Base-by-base conservation (phyloP, 2,329 filamentous ascomycete species). In the Botrytis paeoniae region DNA sequence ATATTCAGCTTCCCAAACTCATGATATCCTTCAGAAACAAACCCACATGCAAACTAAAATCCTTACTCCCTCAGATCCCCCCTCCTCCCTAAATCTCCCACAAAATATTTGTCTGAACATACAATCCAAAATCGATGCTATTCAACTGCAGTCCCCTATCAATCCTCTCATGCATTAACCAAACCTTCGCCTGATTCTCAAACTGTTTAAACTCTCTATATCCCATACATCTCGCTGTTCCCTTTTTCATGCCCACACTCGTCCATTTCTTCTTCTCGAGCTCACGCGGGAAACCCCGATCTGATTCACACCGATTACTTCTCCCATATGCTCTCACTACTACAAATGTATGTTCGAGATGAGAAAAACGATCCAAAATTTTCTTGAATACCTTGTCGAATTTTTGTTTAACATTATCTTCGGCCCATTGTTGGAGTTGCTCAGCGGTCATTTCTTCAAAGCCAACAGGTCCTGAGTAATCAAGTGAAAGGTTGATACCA, bases 381-480 rank as follows among this genome's bases (percentile, higher is more conserved):
- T 69, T 10, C 16, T 7, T 57, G n/a, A 69, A 43, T 1, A 59
- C n/a, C 0, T 6, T 1, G 37, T 57, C n/a, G n/a, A 69, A 69
- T 32, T 43, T 32, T 5, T 3, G 0, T 22, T 32, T 25, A 2
- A 69, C 39, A 6, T n/a, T 18, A 6, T 57, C 12, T 59, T 4
- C 4, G 7, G 65, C 18, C 65, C 65, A 69, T 7, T 1, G 4
- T 69, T 14, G 25, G 20, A 69, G 48, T 5, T 6, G 7, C 10
- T 1, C 0, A 1, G 48, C 16, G 3, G 1, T 32, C 65, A 69
- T 32, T 0, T 22, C 5, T 18, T 51, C 39, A 41, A 69, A 69
- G 9, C 16, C 1, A 5, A 43, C 22, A 14, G 0, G 1, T 12
- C 1, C 0, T 5, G n/a, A 2, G 48, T 32, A 32, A 3, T 2